phyloP scores from a whole-genome alignment of 768 basidiomycete species.

The Lanmaoa pseudosensibilis region DNA sequence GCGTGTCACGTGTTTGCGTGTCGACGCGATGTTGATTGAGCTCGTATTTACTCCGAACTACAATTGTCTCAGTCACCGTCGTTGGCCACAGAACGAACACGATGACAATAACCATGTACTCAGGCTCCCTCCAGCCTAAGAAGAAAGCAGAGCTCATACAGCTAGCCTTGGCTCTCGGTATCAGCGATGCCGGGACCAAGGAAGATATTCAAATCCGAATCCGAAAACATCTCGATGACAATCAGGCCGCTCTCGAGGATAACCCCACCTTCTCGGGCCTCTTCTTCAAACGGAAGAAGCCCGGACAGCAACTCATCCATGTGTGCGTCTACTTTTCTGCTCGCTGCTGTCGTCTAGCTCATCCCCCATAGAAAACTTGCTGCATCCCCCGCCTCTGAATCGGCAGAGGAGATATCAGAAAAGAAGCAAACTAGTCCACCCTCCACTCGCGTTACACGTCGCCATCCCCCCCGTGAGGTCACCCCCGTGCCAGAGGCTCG shows the following conservation, averaged over 20 bases:
- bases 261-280: constrained; percentile 59
- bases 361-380: constrained; percentile 13
- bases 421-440: constrained; percentile 18
- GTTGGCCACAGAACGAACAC: neutral
- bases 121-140: constrained; percentile 60
- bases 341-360: neutral
- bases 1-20: constrained; percentile 24
- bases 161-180: constrained; percentile 52
- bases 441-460: constrained; percentile 23
- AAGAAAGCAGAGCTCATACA: constrained; percentile 69
- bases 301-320: constrained; percentile 16
- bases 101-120: constrained; percentile 47
- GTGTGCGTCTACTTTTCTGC: constrained; percentile 10
- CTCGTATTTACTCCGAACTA: constrained; percentile 12
- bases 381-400: constrained; percentile 17
- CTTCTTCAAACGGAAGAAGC: constrained; percentile 42
- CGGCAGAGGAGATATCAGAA: constrained; percentile 12
- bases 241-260: constrained; percentile 55
- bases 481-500: constrained; percentile 52
- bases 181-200: constrained; percentile 58
- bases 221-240: constrained; percentile 57
- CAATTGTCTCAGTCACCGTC: constrained; percentile 5
- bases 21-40: constrained; percentile 29
- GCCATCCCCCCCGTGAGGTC: constrained; percentile 33
- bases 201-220: constrained; percentile 64